Evolutionary conservation across 352 stramenopile genomes (phyloP).

Genomic region (Nothophytophthora sp.): DNA sequence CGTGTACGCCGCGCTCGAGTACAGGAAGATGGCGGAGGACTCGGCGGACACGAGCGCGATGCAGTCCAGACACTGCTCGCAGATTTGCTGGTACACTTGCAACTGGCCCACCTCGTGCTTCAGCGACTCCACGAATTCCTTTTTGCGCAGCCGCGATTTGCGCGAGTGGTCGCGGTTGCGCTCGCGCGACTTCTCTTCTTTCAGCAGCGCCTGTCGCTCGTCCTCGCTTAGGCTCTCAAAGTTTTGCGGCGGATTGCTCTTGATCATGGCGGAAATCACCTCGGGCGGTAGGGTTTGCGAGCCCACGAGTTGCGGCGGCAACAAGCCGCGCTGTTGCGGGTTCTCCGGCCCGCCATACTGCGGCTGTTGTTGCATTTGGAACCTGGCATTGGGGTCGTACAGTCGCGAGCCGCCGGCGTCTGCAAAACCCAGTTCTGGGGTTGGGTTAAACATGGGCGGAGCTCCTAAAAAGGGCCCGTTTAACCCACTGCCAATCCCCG

Average conservation of each 20-base stretch:
- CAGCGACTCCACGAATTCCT: slow-evolving; percentile 94
- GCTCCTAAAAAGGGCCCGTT: slow-evolving; percentile 40
- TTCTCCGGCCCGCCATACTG: no score
- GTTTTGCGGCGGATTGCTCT: slow-evolving; percentile 65
- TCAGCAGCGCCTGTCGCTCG: slow-evolving; percentile 75
- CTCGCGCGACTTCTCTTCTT: slow-evolving; percentile 88
- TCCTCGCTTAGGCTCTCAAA: slow-evolving; percentile 84
- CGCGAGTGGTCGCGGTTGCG: slow-evolving; percentile 95
- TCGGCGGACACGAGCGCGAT: slow-evolving; percentile 76
- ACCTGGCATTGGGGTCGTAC: no score
- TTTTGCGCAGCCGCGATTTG: slow-evolving; percentile 95
- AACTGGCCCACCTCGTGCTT: slow-evolving; percentile 88
- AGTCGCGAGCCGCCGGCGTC: slow-evolving; percentile 63
- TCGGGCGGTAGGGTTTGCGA: slow-evolving; percentile 83
- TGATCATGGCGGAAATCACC: slow-evolving; percentile 82
- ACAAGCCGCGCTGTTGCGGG: slow-evolving; percentile 24
- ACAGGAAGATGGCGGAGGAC: slow-evolving; percentile 62
- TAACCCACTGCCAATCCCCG: slow-evolving; percentile 65
- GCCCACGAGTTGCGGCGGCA: slow-evolving; percentile 43
- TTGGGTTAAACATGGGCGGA: slow-evolving; percentile 49
- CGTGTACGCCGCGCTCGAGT: slow-evolving; percentile 64
- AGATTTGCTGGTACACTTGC: slow-evolving; percentile 87
- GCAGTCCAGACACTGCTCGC: slow-evolving; percentile 78
- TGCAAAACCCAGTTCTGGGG: slow-evolving; percentile 61
- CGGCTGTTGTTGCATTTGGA: no score